phyloP scores from a whole-genome alignment of 805 yeast genomes.

The Teunomyces pallodes region DNA sequence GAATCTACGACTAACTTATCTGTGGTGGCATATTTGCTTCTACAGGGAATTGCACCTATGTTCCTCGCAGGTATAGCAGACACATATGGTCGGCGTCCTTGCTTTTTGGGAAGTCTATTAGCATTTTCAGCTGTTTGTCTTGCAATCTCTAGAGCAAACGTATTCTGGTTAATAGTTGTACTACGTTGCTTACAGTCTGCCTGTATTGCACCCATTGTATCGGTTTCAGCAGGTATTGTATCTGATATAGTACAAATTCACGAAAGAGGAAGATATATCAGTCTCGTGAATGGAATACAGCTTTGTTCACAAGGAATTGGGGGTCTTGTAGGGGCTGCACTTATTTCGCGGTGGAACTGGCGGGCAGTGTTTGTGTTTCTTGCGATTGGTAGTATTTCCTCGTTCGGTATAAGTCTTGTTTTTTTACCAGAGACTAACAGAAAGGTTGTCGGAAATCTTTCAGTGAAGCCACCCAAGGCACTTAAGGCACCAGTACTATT shows the following conservation, averaged over 20 bases:
- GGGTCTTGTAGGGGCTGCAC: slow-evolving; percentile 61
- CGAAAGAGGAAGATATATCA: slow-evolving; percentile 71
- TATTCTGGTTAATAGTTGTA: slow-evolving; percentile 59
- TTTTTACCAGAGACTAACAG: slow-evolving; percentile 75
- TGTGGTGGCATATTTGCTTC: slow-evolving; percentile 70
- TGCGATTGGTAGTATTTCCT: slow-evolving; percentile 57
- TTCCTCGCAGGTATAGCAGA: slow-evolving; percentile 70
- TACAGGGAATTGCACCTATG: slow-evolving; percentile 78
- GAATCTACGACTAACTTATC: slow-evolving; percentile 66
- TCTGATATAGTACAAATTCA: slow-evolving; percentile 70
- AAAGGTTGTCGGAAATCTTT: slow-evolving; percentile 72
- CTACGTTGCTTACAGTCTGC: slow-evolving; percentile 73
- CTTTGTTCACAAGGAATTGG: slow-evolving; percentile 77
- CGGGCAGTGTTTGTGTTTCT: slow-evolving; percentile 74
- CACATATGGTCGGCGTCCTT: slow-evolving; percentile 67
- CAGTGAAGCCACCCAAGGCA: slow-evolving; percentile 48
- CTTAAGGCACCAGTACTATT: slow-evolving; percentile 47
- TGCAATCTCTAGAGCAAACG: slow-evolving; percentile 60
- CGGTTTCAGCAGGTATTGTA: slow-evolving; percentile 66
- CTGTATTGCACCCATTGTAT: slow-evolving; percentile 76
- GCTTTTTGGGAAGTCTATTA: slow-evolving; percentile 51
- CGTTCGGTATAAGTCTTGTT: slow-evolving; percentile 20
- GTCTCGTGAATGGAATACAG: slow-evolving; percentile 61
- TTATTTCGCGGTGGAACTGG: slow-evolving; percentile 47
- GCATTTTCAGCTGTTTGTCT: slow-evolving; percentile 61